Evolutionary conservation across 2,329 filamentous ascomycete genomes (phyloP), one percentile per base, ranked within the genome.

Genomic region (Aureobasidium sp.): DNA sequence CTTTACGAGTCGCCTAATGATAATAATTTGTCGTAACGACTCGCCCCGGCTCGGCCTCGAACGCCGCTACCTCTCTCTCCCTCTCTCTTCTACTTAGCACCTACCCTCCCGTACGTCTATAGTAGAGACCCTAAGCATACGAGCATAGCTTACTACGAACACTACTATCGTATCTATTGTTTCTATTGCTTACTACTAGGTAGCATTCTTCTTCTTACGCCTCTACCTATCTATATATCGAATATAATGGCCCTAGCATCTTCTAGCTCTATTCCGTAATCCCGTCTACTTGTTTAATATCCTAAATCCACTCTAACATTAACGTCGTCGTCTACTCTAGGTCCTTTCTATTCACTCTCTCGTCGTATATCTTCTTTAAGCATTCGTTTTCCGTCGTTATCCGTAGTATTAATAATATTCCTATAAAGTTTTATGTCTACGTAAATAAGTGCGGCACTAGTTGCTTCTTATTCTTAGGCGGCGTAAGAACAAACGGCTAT

Each of bases 351-450:
- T 72, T 68, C 62, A 84, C 82, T 38, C 81, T 68, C 15, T 77
- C 75, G 15, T 74, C 71, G 42, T 80, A 75, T 60, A 85, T 81
- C 23, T 75, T 71, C 25, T 71, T 66, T 38, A 86, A 67, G 60
- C 81, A 77, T 1, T 76, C 75, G 46, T 81, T 78, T 60, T 80
- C 78, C 19, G 74, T 74, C 13, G 79, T 80, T 63, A 85, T 73
- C 45, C 82, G 79, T 37, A 86, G 67, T 19, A 86, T 73, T 46
- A 86, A 65, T 23, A 86, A 71, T 25, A 84, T 79, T 3, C 80
- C 80, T 46, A 86, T 74, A 43, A 86, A 75, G 62, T 84, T 84
- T 64, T 85, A 82, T 9, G 81, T 82, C 79, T 83, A 86, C 58
- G 83, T 81, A 67, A 84, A 85, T 1, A 82, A 66, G 60, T 80